Conservation (phyloP, 176 grass and related monocot species). For the Poa annua region DNA sequence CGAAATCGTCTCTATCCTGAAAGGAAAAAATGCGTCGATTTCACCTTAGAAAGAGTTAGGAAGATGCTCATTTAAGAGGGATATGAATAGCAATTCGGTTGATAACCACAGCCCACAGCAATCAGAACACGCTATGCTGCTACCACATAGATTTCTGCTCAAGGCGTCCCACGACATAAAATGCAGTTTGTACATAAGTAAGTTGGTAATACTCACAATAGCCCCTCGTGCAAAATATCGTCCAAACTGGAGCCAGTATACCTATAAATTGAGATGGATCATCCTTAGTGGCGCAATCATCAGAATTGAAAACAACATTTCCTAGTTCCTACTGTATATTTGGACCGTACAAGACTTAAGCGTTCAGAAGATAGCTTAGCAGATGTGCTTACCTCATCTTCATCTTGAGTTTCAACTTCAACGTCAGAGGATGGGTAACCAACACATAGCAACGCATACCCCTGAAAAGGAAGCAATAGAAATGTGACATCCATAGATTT, state of each 20-base stretch:
- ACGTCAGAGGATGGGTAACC: conserved; percentile 86
- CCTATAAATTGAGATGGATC: conserved; percentile 46
- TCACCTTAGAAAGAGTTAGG: conserved; percentile 26
- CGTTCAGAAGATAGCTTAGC: background rate
- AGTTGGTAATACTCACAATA: conserved; percentile 62
- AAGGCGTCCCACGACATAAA: background rate
- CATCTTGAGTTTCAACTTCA: conserved; percentile 97
- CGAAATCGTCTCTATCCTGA: conserved; percentile 92
- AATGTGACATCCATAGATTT: conserved; percentile 24
- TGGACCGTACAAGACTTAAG: background rate
- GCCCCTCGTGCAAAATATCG: conserved; percentile 95
- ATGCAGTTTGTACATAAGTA: background rate
- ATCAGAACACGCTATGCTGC: background rate
- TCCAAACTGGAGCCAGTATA: conserved; percentile 97
- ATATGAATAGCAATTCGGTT: background rate
- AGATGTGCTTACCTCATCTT: conserved; percentile 74
- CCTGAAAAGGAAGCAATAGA: conserved; percentile 53
- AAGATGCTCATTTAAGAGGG: background rate
- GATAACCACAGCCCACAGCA: background rate
- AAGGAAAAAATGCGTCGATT: background rate
- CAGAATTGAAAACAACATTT: conserved; percentile 24
- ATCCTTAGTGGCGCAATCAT: conserved; percentile 20
- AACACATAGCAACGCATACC: conserved; percentile 95
- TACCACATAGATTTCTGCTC: background rate
- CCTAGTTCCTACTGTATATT: background rate